Evolutionary conservation across 345 rosid species (phyloP), one percentile per base, ranked within the genome.

Genomic region (thale cress (Arabidopsis thaliana)): DNA sequence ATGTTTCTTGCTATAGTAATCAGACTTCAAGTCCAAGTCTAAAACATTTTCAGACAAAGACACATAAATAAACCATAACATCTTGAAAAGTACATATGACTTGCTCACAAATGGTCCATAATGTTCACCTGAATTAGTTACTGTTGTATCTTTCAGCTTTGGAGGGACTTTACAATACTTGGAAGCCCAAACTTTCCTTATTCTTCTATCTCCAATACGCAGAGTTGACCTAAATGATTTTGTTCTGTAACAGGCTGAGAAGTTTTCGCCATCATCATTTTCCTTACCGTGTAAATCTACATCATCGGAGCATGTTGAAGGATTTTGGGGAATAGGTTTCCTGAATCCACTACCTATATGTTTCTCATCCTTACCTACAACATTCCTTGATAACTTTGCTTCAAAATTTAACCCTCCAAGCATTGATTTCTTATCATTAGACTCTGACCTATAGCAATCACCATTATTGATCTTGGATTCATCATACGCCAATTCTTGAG

Each of bases 131-230:
- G 84, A 42, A 57, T 78, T 86, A 51, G 83, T 76, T 79, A 69
- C 71, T 32, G 82, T 65, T 28, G 56, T 81, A 61, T 85, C 89
- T 88, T 83, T 94, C 53, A 73, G 70, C 68, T 85, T 86, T 33
- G 89, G 79, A 67, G 87, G 59, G 59, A 77, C 85, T 80, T 89
- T 92, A 87, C 93, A 83, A 78, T 79, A 81, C 80, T 81, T 89
- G 22, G 99, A 90, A 80, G 97, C 96, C 88, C 85, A 74, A 69
- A 90, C 78, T 85, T 92, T 95, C 81, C 88, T 87, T 74, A 89
- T 90, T 82, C 96, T 89, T 78, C 93, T 81, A 79, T 90, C 97
- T 69, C 97, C 99, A 70, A 84, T 80, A 48, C 86, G 86, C 10
- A 93, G 83, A n/a, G 83, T 79, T 50, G 86, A 82, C 89, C 89